Conservation (phyloP, 1,284 basidiomycete species). For the Neonothopanus nambi region DNA sequence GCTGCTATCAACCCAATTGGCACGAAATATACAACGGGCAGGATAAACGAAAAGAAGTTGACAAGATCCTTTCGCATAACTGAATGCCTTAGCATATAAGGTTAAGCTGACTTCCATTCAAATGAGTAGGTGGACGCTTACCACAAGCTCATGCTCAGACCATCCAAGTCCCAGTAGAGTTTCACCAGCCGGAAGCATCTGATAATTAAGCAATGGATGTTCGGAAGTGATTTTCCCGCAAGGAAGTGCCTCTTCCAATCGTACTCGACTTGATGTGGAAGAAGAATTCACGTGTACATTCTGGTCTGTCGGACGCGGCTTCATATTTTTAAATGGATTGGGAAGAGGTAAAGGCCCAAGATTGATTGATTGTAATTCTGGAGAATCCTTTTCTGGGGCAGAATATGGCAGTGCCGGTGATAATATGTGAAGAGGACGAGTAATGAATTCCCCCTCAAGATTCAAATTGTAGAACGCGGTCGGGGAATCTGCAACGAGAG, state of each 20-base stretch:
- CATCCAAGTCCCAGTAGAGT: slow-evolving; percentile 41
- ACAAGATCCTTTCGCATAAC: slow-evolving; percentile 32
- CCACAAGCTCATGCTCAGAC: slow-evolving; percentile 45
- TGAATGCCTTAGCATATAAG: slow-evolving; percentile 41
- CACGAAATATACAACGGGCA: slow-evolving; percentile 31
- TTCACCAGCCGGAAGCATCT: slow-evolving; percentile 27
- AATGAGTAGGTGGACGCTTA: slow-evolving; percentile 26
- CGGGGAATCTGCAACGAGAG: slow-evolving; percentile 20
- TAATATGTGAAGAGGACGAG: slow-evolving; percentile 32
- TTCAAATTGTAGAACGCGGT: slow-evolving; percentile 28
- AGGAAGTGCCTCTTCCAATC: slow-evolving; percentile 26
- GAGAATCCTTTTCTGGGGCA: slow-evolving; percentile 21
- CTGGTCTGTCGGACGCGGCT: slow-evolving; percentile 40
- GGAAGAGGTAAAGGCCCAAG: slow-evolving; percentile 33
- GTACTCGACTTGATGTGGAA: slow-evolving; percentile 24
- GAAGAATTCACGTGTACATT: slow-evolving; percentile 23
- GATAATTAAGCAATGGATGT: slow-evolving; percentile 34
- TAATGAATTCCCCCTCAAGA: slow-evolving; percentile 34
- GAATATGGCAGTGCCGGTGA: slow-evolving; percentile 19
- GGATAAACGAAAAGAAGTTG: slow-evolving; percentile 30
- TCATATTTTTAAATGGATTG: slow-evolving; percentile 61
- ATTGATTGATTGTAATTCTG: slow-evolving; percentile 16
- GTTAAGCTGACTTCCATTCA: slow-evolving; percentile 5
- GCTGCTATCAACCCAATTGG: slow-evolving; percentile 40
- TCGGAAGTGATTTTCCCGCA: slow-evolving; percentile 33